Evolutionary conservation across 164 flowering plant genomes (phyloP), one percentile per base, ranked within the genome.

Genomic region (Cinnamomum chago): DNA sequence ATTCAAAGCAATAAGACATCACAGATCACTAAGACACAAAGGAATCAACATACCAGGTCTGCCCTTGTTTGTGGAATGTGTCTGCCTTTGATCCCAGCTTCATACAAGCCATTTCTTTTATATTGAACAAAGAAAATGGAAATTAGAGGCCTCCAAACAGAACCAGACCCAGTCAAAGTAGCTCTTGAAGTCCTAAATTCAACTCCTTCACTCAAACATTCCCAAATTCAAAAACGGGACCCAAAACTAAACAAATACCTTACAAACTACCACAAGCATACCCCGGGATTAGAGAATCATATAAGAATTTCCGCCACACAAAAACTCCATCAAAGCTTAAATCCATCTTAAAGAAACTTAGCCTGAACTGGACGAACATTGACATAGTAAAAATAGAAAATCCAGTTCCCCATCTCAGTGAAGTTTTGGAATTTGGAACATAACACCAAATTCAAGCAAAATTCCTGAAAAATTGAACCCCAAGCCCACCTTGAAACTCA

Each of bases 41-140:
- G 28, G 67, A 64, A 24, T 64, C 30, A 25, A 75, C 84, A 73
- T 87, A 93, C 98, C 98, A 93, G 52, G 98, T 91, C 79, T 93
- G 96, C 71, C 96, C 98, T 83, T 86, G 87, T 76, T 88, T 75
- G 68, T 87, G 92, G 70, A 93, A 93, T 51, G 91, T 90, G 86
- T 91, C 98, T 35, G 76, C 70, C 75, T 93, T 93, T 69, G 98
- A 93, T 79, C 98, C 98, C 84, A 93, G 73, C 82, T 93, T 93
- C 92, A 91, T 81, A 77, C 94, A 90, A 77, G 95, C 92, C 95
- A 93, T 93, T 77, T 79, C 62, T 0, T 15, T 14, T 30, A 62
- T 33, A 74, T 30, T 3, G 47, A 67, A 28, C 24, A 15, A 67
- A 67, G 28, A 2, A 7, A 67, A 67, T 64, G n/a, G 69, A 67